Evolutionary conservation across 257 asterid species (phyloP).

Genomic region (Eustoma russellianum): DNA sequence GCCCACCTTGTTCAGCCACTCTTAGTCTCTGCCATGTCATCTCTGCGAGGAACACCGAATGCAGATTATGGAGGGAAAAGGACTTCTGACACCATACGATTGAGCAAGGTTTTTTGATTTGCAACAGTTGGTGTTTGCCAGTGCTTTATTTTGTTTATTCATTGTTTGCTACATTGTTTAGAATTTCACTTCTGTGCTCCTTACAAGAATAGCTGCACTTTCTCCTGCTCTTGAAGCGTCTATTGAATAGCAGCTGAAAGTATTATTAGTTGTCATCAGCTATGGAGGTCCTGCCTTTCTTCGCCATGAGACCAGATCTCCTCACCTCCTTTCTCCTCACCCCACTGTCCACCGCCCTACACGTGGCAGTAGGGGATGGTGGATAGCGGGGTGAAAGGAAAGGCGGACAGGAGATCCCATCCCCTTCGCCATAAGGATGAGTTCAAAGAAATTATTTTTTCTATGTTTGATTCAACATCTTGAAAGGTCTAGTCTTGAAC

Average conservation of each 20-base stretch:
- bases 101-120: slow-evolving; percentile 59
- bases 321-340: too few relatives aligned
- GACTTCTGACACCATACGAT: slow-evolving; percentile 32
- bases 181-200: slow-evolving; percentile 20
- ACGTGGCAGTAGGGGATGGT: too few relatives aligned
- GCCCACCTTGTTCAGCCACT: slow-evolving; percentile 75
- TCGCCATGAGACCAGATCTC: too few relatives aligned
- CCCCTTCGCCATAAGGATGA: slow-evolving; percentile 63
- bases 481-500: slow-evolving; percentile 69
- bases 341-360: too few relatives aligned
- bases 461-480: slow-evolving; percentile 87
- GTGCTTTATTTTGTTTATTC: slow-evolving; percentile 5
- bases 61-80: slow-evolving; percentile 68
- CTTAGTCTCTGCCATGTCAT: slow-evolving; percentile 57
- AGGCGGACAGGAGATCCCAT: too few relatives aligned
- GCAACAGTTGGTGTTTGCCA: slow-evolving; percentile 11
- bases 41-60: slow-evolving; percentile 65
- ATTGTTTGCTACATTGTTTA: slow-evolving; percentile 15
- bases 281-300: slow-evolving; percentile 90
- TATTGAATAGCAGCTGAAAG: slow-evolving; percentile 85
- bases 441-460: slow-evolving; percentile 71
- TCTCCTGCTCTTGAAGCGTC: slow-evolving; percentile 94
- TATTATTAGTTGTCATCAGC: slow-evolving; percentile 80
- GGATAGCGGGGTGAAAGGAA: too few relatives aligned
- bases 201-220: slow-evolving; percentile 54